These are phyloP conservation scores for Gelatoporia subvermispora DNA, from an alignment of 768 basidiomycete genomes.

Conservation along the genomic window DNA sequence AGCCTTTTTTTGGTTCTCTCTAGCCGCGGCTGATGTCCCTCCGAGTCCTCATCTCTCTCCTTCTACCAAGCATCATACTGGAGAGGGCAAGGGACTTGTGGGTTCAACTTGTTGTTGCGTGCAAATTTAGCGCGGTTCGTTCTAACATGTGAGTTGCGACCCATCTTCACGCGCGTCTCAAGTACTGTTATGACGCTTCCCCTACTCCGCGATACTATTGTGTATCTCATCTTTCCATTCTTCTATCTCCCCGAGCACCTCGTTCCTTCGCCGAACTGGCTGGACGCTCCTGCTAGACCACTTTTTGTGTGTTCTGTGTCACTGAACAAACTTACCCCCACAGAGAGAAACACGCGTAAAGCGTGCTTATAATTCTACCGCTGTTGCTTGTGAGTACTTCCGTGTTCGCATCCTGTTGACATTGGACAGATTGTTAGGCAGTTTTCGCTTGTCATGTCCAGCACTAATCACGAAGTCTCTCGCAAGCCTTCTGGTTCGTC, in stretches of 20 bases:
- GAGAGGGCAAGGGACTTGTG: background rate
- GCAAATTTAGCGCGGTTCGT: background rate
- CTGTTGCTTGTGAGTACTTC: too few relatives aligned
- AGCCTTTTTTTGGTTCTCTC: background rate
- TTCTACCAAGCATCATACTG: background rate
- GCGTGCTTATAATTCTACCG: background rate
- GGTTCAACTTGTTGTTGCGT: constrained; percentile 5
- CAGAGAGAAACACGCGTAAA: background rate
- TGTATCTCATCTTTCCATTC: constrained; percentile 17
- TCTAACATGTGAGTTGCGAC: constrained; percentile 9
- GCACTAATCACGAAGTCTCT: constrained; percentile 25
- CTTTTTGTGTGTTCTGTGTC: constrained; percentile 1
- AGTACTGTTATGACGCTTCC: background rate
- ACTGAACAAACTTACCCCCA: background rate
- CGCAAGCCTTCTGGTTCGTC: constrained; percentile 70
- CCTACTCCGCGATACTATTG: background rate
- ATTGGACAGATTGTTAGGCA: background rate
- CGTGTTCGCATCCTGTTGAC: too few relatives aligned
- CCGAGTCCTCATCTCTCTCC: constrained; percentile 4
- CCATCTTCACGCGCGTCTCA: constrained; percentile 7
- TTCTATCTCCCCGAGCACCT: constrained; percentile 1
- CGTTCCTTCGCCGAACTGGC: background rate
- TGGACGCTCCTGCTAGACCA: background rate
- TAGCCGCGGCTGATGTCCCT: background rate
- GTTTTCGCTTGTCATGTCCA: constrained; percentile 21